These are phyloP conservation scores for Balakata baccata DNA, from an alignment of 345 rosid species.

Conservation along the genomic window DNA sequence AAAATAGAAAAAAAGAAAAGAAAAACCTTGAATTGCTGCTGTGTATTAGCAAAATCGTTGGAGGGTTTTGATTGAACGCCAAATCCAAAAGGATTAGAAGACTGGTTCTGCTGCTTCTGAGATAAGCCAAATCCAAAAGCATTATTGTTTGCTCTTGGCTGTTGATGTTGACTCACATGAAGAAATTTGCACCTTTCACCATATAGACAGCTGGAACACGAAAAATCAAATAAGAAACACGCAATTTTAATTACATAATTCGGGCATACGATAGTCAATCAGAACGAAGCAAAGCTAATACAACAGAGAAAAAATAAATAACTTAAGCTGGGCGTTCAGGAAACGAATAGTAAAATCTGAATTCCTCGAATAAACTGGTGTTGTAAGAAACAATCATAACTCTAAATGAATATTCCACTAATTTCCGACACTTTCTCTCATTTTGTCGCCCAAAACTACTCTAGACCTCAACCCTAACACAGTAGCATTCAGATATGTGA, in stretches of 20 bases:
- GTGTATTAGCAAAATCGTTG: slow-evolving; percentile 31
- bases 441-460: background rate
- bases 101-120: slow-evolving; percentile 17
- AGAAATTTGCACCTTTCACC: slow-evolving; percentile 72
- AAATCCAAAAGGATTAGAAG: slow-evolving; percentile 48
- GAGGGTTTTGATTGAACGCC: slow-evolving; percentile 43
- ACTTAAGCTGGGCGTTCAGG: background rate
- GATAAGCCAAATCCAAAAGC: slow-evolving; percentile 25
- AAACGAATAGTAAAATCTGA: background rate
- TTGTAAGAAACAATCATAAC: background rate
- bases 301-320: no score
- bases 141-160: slow-evolving; percentile 25
- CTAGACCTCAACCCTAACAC: background rate
- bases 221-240: background rate
- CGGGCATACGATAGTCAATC: background rate
- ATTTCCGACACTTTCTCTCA: background rate
- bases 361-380: background rate
- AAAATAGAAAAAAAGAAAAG: background rate
- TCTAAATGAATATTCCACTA: background rate
- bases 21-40: slow-evolving; percentile 63
- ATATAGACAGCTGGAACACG: slow-evolving; percentile 63
- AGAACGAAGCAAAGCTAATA: background rate
- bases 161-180: slow-evolving; percentile 56
- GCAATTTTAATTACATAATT: background rate
- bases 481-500: background rate